These are phyloP conservation scores for Aspergillus transmontanensis DNA, from an alignment of 2,329 filamentous ascomycete species.

Conservation along the genomic window DNA sequence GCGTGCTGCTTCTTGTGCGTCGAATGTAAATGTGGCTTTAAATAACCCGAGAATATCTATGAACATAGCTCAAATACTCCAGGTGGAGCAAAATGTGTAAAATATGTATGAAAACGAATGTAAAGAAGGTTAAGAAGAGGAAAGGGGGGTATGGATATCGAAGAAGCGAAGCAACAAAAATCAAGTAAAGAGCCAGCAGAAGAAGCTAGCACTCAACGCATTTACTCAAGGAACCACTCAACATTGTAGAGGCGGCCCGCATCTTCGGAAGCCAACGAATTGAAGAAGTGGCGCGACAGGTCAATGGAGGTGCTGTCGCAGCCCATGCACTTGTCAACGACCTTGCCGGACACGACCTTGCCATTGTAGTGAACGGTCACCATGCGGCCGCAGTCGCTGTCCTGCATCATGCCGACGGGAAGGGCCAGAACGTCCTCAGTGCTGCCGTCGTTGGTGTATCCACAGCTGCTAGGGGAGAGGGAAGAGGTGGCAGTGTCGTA, in stretches of 20 bases:
- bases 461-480: conserved; percentile 55
- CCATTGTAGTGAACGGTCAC: conserved; percentile 66
- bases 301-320: conserved; percentile 63
- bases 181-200: conserved; percentile 20
- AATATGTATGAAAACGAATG: conserved; percentile 1
- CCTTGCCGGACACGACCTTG: conserved; percentile 58
- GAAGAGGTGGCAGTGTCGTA: conserved; percentile 69
- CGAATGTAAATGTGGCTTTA: conserved; percentile 5
- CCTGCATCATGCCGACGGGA: conserved; percentile 65
- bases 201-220: conserved; percentile 23
- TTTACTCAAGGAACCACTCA: conserved; percentile 44
- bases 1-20: conserved; percentile 2
- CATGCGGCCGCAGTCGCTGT: conserved; percentile 70
- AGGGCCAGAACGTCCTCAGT: conserved; percentile 69
- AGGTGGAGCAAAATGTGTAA: background rate
- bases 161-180: conserved; percentile 10
- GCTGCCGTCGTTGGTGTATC: conserved; percentile 60
- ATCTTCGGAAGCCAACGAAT: conserved; percentile 45
- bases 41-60: conserved; percentile 9
- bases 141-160: conserved; percentile 7
- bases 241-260: conserved; percentile 47
- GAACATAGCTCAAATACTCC: background rate
- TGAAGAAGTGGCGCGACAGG: conserved; percentile 60
- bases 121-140: conserved; percentile 6
- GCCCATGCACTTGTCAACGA: conserved; percentile 76